These are phyloP conservation scores for Mycena vitilis DNA, from an alignment of 768 basidiomycete species.

Conservation along the genomic window DNA sequence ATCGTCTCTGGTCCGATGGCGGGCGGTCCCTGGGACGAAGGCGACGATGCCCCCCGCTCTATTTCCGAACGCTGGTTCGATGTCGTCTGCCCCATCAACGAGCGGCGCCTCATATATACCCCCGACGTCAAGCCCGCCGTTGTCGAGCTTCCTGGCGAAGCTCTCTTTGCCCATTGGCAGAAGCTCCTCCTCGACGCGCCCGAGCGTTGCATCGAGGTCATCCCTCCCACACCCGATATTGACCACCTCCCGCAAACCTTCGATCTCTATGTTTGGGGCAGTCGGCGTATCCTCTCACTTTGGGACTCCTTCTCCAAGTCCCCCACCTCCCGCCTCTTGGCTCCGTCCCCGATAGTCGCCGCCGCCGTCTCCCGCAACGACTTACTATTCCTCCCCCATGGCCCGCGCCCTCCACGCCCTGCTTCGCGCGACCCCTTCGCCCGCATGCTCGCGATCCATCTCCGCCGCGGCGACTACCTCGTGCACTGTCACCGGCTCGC, in stretches of 20 bases:
- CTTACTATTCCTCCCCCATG: conserved; percentile 47
- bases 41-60: conserved; percentile 56
- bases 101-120: conserved; percentile 54
- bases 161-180: conserved; percentile 54
- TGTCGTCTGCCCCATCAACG: conserved; percentile 54
- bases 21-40: conserved; percentile 54
- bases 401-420: conserved; percentile 42
- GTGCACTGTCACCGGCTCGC: conserved; percentile 41
- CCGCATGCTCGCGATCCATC: conserved; percentile 47
- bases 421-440: conserved; percentile 45
- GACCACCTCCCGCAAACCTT: conserved; percentile 49
- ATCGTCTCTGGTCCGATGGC: conserved; percentile 56
- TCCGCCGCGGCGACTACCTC: conserved; percentile 50
- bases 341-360: conserved; percentile 49
- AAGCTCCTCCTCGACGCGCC: conserved; percentile 51
- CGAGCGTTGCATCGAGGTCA: conserved; percentile 58
- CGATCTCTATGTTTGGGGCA: conserved; percentile 50
- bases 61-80: conserved; percentile 57
- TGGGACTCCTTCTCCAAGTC: conserved; percentile 49
- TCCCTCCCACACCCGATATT: conserved; percentile 38
- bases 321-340: conserved; percentile 47
- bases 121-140: conserved; percentile 52
- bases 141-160: conserved; percentile 43
- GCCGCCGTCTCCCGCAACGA: conserved; percentile 50
- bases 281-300: conserved; percentile 46